Evolutionary conservation across 371 early-diverging fungal genomes (phyloP).

Genomic region (Rhizopus arrhizus): DNA sequence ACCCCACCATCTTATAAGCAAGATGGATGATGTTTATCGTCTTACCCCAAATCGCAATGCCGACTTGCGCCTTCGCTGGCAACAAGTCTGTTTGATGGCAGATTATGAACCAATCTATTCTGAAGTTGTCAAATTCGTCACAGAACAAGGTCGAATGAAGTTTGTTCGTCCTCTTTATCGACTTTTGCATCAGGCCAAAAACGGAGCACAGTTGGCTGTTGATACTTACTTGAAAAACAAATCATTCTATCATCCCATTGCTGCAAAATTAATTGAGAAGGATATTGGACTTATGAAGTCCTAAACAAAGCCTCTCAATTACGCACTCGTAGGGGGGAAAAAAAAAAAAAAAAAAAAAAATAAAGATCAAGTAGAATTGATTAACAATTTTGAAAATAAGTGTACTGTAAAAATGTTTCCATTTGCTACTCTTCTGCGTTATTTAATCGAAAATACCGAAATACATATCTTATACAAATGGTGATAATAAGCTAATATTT

Average conservation of each 20-base stretch:
- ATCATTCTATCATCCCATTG: constrained; percentile 93
- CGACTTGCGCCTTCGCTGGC: constrained; percentile 91
- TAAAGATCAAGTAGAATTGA: too few species aligned
- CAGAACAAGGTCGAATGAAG: constrained; percentile 95
- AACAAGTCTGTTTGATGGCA: constrained; percentile 76
- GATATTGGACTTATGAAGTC: constrained; percentile 50
- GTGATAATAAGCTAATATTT: too few species aligned
- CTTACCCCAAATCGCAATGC: constrained; percentile 74
- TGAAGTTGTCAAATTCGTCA: constrained; percentile 78
- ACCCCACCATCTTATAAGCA: constrained; percentile 60
- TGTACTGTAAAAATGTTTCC: too few species aligned
- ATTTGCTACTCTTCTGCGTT: too few species aligned
- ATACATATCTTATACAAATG: too few species aligned
- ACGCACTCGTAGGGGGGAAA: too few species aligned
- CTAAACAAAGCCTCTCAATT: background rate
- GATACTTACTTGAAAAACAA: constrained; percentile 79
- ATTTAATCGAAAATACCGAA: too few species aligned
- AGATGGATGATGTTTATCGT: constrained; percentile 76
- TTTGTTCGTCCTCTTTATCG: constrained; percentile 85
- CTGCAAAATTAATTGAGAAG: constrained; percentile 78
- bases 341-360: too few species aligned
- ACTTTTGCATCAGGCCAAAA: constrained; percentile 59
- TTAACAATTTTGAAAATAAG: too few species aligned
- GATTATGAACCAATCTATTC: constrained; percentile 78
- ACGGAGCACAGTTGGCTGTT: constrained; percentile 77